A percentile compares a stretch with the other conserved stretches of the same genome.
phyloP scores from a whole-genome alignment of 1,139 yeast species.

The Arxiozyma slooffiae region DNA sequence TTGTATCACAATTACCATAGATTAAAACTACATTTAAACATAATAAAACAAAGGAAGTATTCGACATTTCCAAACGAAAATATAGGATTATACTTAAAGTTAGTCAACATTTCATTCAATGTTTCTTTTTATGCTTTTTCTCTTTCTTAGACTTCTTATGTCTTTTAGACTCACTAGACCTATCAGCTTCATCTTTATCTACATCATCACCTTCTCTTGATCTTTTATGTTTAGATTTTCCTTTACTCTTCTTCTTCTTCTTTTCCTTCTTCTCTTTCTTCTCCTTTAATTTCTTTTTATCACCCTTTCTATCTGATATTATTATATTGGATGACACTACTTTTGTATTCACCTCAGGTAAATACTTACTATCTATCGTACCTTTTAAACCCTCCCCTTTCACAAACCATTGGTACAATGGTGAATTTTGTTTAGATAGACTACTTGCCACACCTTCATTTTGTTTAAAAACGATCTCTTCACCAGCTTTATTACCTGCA shows the following conservation, averaged over 20 bases:
- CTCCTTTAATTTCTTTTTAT: constrained; percentile 12
- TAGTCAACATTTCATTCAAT: background rate
- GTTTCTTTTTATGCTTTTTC: constrained; percentile 7
- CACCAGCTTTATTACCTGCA: constrained; percentile 29
- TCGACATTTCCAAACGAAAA: background rate
- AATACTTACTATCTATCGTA: constrained; percentile 41
- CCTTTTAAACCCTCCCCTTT: constrained; percentile 79
- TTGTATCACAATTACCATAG: background rate
- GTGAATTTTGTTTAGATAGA: constrained; percentile 46
- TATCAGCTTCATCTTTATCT: constrained; percentile 22
- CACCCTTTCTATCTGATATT: constrained; percentile 4
- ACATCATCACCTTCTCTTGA: constrained; percentile 2
- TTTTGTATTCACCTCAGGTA: constrained; percentile 13
- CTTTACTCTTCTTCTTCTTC: constrained; percentile 15
- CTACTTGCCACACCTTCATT: constrained; percentile 37
- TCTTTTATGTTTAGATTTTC: constrained; percentile 18
- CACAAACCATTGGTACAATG: constrained; percentile 61
- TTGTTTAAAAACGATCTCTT: constrained; percentile 36
- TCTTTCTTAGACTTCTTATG: constrained; percentile 23
- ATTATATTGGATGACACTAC: constrained; percentile 4
- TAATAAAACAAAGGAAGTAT: too few relatives aligned
- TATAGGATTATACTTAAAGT: background rate
- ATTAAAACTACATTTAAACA: too few relatives aligned
- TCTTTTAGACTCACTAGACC: constrained; percentile 19
- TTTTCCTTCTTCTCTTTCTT: too few relatives aligned